Evolutionary conservation across 495 filamentous ascomycete genomes (phyloP), one percentile per base, ranked within the genome.

Genomic region (Recurvomyces mirabilis): DNA sequence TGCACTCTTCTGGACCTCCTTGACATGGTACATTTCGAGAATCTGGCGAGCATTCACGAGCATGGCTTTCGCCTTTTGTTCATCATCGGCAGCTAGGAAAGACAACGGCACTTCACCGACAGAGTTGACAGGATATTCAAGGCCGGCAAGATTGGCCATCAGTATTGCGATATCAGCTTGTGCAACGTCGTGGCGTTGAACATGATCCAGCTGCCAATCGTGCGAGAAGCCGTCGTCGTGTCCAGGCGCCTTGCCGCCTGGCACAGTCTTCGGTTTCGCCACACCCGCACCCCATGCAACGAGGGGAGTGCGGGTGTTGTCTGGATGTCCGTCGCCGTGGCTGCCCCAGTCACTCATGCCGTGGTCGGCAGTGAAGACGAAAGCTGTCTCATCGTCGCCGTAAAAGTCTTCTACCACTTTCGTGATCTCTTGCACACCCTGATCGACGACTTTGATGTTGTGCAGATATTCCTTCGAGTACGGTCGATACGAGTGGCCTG

Each of bases 331-430:
- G 59, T 99, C 91, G 32, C 91, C 91, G 57, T 99, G 91, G 49
- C 86, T 94, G 11, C 91, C 91, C 82, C 83, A 93, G 65, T 99
- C 93, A 57, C 84, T 94, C 89, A 99, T 99, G 10, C 91, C 91
- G 65, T 99, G 91, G 54, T 99, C 91, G 1, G 91, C 91, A 9
- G 93, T 99, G 60, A 99, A 99, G 12, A 99, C 77, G 57, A 84
- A 99, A 1, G 93, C 86, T 0, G 93, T 95, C 65, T 91, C 79
- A 11, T 72, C 82, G 59, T 99, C 93, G n/a, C 61, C 70, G 55
- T 94, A 99, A 59, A 96, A 99, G 20, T 87, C 76, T 11, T 91
- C 78, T 28, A 95, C 77, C 28, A 95, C 56, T 47, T 79, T 72
- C 13, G 81, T 79, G 31, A 94, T 79, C 59, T 94, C 78, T 62